phyloP scores from a whole-genome alignment of 345 rosid species.

The Arabidopsis suecica region DNA sequence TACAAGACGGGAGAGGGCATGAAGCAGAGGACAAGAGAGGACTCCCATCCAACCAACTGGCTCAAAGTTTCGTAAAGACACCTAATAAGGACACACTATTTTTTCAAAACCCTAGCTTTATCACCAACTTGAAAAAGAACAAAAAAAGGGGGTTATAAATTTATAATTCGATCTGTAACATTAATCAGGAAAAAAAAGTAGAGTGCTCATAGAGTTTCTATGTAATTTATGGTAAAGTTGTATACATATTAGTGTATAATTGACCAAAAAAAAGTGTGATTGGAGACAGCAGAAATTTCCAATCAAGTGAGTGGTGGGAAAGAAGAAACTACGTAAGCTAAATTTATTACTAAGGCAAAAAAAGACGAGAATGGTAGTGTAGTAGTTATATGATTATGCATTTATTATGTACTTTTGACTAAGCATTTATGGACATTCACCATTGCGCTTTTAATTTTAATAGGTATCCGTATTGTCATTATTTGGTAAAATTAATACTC shows the following conservation, averaged over 20 bases:
- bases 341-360: slow-evolving; percentile 32
- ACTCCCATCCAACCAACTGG: slow-evolving; percentile 39
- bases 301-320: slow-evolving; percentile 39
- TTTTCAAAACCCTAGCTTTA: slow-evolving; percentile 11
- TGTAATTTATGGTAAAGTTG: not conserved
- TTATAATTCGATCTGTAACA: not conserved
- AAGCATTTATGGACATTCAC: slow-evolving; percentile 39
- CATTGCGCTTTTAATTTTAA: slow-evolving; percentile 21
- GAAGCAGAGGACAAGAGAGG: slow-evolving; percentile 36
- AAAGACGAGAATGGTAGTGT: slow-evolving; percentile 10
- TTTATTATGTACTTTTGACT: slow-evolving; percentile 43
- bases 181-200: not conserved
- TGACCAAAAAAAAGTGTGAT: not conserved
- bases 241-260: not conserved
- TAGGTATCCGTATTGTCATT: slow-evolving; percentile 7
- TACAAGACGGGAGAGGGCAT: slow-evolving; percentile 42
- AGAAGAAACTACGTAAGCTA: slow-evolving; percentile 39
- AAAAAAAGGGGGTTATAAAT: too few relatives aligned
- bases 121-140: not conserved
- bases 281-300: slow-evolving; percentile 28
- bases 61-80: slow-evolving; percentile 33
- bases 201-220: not conserved
- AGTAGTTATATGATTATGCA: slow-evolving; percentile 34
- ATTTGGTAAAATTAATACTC: slow-evolving; percentile 7
- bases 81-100: slow-evolving; percentile 38